Evolutionary conservation across 371 early-diverging fungal species (phyloP).

Genomic region (Zancudomyces culisetae): DNA sequence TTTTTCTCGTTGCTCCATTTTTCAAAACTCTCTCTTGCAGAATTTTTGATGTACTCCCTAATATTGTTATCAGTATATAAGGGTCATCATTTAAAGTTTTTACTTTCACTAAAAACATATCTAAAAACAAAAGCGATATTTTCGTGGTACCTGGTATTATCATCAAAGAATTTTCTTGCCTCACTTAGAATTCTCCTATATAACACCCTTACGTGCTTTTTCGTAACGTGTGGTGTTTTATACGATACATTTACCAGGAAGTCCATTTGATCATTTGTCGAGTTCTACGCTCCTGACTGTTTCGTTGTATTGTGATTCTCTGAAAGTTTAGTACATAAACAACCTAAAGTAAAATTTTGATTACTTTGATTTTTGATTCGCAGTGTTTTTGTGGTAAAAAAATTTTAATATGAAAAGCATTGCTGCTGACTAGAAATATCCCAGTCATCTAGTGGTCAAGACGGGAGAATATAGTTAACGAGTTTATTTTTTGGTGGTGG

Average conservation of each 20-base stretch:
- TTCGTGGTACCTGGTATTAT: background rate
- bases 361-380: no score
- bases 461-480: no score
- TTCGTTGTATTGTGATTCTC: no score
- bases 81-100: background rate
- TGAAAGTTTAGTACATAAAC: no score
- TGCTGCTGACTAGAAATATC: no score
- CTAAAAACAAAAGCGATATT: background rate
- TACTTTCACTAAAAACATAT: background rate
- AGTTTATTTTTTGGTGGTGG: no score
- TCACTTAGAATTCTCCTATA: background rate
- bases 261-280: no score
- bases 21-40: background rate
- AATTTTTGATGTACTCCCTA: background rate
- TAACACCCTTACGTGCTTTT: background rate
- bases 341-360: no score
- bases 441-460: no score
- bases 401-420: no score
- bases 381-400: no score
- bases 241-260: background rate
- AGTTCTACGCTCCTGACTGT: no score
- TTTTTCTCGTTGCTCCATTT: background rate
- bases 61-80: background rate
- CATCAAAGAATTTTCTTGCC: background rate
- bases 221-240: background rate